Conservation (phyloP, 768 basidiomycete species). For the Lentinula aciculospora region DNA sequence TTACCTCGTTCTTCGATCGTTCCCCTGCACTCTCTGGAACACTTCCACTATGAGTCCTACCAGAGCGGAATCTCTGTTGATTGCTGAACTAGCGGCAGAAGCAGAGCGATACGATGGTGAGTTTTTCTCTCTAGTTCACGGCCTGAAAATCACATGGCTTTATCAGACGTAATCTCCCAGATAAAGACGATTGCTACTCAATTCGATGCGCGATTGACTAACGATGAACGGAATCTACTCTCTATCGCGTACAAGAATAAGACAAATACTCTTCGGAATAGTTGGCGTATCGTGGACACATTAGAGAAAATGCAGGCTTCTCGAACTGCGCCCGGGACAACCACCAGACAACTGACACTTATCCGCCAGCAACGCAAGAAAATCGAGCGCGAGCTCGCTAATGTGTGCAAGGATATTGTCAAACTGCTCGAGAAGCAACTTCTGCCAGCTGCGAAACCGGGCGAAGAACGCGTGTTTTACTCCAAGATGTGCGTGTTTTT, state of each 20-base stretch:
- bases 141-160: constrained; percentile 6
- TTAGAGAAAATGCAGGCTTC: constrained; percentile 65
- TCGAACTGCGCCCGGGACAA: constrained; percentile 28
- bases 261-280: constrained; percentile 76
- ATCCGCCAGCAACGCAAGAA: constrained; percentile 68
- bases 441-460: constrained; percentile 48
- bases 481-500: constrained; percentile 65
- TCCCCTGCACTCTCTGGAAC: background rate
- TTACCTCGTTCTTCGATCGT: background rate
- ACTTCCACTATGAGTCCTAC: constrained; percentile 5
- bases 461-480: constrained; percentile 87
- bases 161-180: constrained; percentile 67
- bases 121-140: constrained; percentile 6
- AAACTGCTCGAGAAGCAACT: constrained; percentile 53
- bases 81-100: constrained; percentile 83
- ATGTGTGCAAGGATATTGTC: constrained; percentile 77
- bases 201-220: constrained; percentile 62
- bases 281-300: constrained; percentile 77
- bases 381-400: constrained; percentile 73
- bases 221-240: constrained; percentile 85
- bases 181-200: constrained; percentile 71
- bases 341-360: constrained; percentile 50
- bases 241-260: constrained; percentile 91
- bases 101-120: constrained; percentile 86
- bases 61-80: constrained; percentile 40